Conservation (phyloP, 306 rosid genomes). For the Albizia julibrissin region DNA sequence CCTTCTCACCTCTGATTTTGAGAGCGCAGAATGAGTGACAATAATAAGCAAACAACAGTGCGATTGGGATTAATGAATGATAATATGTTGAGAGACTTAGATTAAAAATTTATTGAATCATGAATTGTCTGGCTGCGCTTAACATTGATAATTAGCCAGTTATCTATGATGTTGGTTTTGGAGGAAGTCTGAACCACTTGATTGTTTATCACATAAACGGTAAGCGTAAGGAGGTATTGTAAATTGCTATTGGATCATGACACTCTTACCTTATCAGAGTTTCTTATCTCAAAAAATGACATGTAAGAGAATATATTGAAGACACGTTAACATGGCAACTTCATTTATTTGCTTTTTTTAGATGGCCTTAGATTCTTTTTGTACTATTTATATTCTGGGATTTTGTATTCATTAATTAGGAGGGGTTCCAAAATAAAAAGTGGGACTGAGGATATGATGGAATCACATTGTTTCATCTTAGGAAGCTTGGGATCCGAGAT, state of each 20-base stretch:
- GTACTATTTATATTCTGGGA: background rate
- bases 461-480: background rate
- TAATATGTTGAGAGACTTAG: background rate
- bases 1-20: background rate
- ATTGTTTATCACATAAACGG: background rate
- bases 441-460: background rate
- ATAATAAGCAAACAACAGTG: background rate
- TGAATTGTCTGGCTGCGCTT: background rate
- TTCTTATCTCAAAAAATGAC: background rate
- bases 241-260: background rate
- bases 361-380: background rate
- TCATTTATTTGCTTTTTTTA: background rate
- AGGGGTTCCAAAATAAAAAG: background rate
- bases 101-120: background rate
- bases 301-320: background rate
- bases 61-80: background rate
- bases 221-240: background rate
- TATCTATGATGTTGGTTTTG: background rate
- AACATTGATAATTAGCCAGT: background rate
- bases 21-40: background rate
- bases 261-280: background rate
- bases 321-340: background rate
- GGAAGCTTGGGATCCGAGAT: background rate
- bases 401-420: background rate
- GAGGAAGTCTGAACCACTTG: background rate